Evolutionary conservation across 257 asterid genomes (phyloP).

Genomic region (Paraleonurus japonicus): DNA sequence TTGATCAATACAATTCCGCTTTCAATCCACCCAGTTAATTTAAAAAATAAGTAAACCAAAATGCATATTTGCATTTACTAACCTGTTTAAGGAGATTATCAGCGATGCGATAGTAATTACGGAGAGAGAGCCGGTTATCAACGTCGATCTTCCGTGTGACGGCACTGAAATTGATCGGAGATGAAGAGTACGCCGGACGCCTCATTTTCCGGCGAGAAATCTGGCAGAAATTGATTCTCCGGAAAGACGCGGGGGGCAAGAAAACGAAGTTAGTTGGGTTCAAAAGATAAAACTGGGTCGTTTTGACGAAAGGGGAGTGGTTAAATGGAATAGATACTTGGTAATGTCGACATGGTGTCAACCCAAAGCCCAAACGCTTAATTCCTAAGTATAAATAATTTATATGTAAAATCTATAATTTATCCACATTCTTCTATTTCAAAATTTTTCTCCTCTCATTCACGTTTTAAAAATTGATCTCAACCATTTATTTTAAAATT

Average conservation of each 20-base stretch:
- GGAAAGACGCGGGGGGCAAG: constrained; percentile 17
- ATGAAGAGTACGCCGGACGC: constrained; percentile 52
- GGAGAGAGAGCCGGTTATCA: constrained; percentile 78
- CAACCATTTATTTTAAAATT: no score
- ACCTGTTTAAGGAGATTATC: constrained; percentile 94
- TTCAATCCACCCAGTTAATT: background rate
- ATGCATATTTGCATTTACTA: background rate
- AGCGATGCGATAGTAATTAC: constrained; percentile 84
- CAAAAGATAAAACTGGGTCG: constrained; percentile 28
- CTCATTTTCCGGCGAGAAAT: constrained; percentile 49
- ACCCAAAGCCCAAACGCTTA: no score
- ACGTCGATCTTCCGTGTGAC: constrained; percentile 52
- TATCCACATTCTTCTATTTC: no score
- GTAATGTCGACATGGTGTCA: constrained; percentile 39
- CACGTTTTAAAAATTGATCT: no score
- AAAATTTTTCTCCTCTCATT: no score
- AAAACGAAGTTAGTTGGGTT: constrained; percentile 13
- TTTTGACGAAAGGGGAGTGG: constrained; percentile 3
- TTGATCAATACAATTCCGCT: background rate
- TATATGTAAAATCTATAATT: no score
- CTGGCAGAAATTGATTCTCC: constrained; percentile 23
- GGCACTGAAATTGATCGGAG: constrained; percentile 46
- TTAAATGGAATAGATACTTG: background rate
- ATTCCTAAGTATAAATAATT: no score
- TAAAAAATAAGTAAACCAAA: background rate